Base-by-base conservation (phyloP, 225 moss, liverwort and hornwort genomes). In the Marchantia polymorpha region DNA sequence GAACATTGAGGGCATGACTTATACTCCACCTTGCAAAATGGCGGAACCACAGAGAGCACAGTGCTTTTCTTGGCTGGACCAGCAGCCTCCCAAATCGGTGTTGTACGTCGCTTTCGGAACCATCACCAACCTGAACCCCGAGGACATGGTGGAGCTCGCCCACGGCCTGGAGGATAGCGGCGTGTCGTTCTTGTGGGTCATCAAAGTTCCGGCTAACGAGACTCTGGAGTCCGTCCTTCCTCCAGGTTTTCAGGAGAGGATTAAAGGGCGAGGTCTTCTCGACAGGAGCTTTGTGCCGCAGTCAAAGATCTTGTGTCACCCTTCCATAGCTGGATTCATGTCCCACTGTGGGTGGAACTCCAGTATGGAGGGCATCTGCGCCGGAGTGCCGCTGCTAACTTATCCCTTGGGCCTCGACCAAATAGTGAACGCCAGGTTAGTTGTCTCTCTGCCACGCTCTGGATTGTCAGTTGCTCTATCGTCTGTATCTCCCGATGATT, bases 311-410 rank as follows among this genome's bases (percentile, higher is more conserved):
- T 77, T 91, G 72, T 64, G 78, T 1, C 84, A 89, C 58, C 83
- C 83, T 29, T 83, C 90, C 13, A 64, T 84, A 0, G 89, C 84
- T 50, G 88, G 86, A 22, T 93, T 90, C 30, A 27, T 93, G 15
- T 85, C 88, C 6, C 91, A 91, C 51, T 91, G 86, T 30, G 90
- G 91, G 13, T 91, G 90, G 91, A 91, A 88, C 73, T 90, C 91
- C 17, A 56, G 30, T 1, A 78, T 88, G 26, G 91, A 90, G 81
- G 78, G 89, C 78, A 81, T 91, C 48, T 89, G 89, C 77, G 63
- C 29, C 0, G 86, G 90, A 51, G 79, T 91, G 54, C 87, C 90
- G 17, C 15, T 93, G 12, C 66, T 91, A 70, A 83, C 90, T 16
- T 93, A 90, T 89, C 91, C 91, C 0, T 0, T 82, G 19, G 0